Evolutionary conservation across 768 basidiomycete species (phyloP), one percentile per base, ranked within the genome.

Genomic region (Butyriboletus loyo): DNA sequence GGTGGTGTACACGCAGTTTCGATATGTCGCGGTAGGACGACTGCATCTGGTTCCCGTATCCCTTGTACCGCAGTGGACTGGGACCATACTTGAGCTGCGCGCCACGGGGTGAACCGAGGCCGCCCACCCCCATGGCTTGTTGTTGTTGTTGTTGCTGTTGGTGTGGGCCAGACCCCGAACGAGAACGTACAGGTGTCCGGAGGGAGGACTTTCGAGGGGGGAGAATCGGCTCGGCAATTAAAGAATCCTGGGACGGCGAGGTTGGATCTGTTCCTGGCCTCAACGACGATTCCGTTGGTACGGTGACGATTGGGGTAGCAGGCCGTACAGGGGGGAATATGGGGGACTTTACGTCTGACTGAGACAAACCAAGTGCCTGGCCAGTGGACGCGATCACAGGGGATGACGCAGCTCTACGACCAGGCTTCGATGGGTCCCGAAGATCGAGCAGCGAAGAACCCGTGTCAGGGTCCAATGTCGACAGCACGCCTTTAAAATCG

Each of bases 401-500:
- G 48, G 62, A 54, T 53, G 65, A 64, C 13, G 66, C 66, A 54
- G 65, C 55, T 52, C 77, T 77, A 54, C 80, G 78, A 35, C 75
- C 69, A 48, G 86, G 78, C 5, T 78, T 80, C 10, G 82, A 81
- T 7, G 86, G 86, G 66, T 88, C 85, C 54, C 72, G 76, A 40
- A 91, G 78, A 65, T 84, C 85, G 51, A 91, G 73, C 22, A 75
- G 66, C 41, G 79, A 68, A 27, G 79, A 66, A 36, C 70, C 69
- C 41, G 77, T 73, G 32, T 77, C 72, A 42, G 84, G 77, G 57
- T 86, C 87, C 55, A 89, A 71, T 53, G 84, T 80, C 56, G 79
- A 80, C 50, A 90, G 75, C 68, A 86, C 81, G 50, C 85, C 87
- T 69, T 82, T 79, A 70, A 92, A 86, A 54, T 90, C 84, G 58